Base-by-base conservation (phyloP, 768 basidiomycete species). In the Naganishia vishniacii region DNA sequence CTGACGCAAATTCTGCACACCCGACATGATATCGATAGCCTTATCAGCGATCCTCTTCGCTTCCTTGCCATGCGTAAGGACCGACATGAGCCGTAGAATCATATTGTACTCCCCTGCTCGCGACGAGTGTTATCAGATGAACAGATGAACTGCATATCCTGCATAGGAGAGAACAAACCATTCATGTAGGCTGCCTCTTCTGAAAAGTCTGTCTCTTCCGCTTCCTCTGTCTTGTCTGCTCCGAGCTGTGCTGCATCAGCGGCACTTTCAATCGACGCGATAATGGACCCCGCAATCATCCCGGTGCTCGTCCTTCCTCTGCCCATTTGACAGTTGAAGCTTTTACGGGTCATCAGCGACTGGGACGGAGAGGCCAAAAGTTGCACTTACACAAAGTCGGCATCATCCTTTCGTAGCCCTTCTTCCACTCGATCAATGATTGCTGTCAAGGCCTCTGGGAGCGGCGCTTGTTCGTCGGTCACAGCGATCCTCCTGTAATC, bases 241-340 rank as follows among this genome's bases (percentile, higher is more conserved):
- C 64, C 65, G 41, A 73, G 69, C 23, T 73, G 71, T 37, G 68
- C 45, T 1, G 69, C 68, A 26, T 74, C 63, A 13, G 71, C 68
- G 15, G 67, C 68, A 12, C 84, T 2, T 85, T 88, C 12, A 23
- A 78, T 71, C 3, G 73, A 73, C 7, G 91, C 87, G 59, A 95
- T 88, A 26, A 97, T 80, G 62, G 86, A 89, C 0, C 90, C 89
- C 26, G 86, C 85, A 62, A 91, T 84, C 91, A 97, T 98, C 5
- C 95, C 95, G 0, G 92, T 97, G 0, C 95, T 99, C 6, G 95
- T 99, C 23, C 81, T 68, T 0, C 81, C 81, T 61, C 88, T 81
- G 25, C 89, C 89, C 91, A 97, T 94, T 77, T 98, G 95, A 77
- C 95, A 99, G 70, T 98, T 98, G 80, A 95, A 97, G 48, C 74